Evolutionary conservation across 495 filamentous ascomycete genomes (phyloP).

Genomic region (Neurospora sublineolata): DNA sequence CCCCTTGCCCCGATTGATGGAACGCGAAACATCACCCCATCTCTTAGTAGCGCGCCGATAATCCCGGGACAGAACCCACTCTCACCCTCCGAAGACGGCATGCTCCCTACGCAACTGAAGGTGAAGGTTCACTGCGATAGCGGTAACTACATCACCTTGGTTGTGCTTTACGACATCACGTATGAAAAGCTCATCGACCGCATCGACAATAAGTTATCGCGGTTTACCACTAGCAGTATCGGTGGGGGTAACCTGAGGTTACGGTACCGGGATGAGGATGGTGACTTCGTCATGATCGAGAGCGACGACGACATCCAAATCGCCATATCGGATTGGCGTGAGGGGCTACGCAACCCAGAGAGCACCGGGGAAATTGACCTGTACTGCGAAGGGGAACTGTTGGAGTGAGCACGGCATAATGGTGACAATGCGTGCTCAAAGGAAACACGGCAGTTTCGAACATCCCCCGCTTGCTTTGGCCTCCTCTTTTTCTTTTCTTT

Average conservation of each 20-base stretch:
- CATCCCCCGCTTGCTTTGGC: neutral
- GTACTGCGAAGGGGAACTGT: conserved; percentile 39
- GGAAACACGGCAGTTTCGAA: neutral
- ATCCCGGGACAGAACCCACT: conserved; percentile 24
- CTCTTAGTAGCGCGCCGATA: conserved; percentile 23
- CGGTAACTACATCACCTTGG: conserved; percentile 74
- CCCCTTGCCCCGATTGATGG: conserved; percentile 19
- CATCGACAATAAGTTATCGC: conserved; percentile 88
- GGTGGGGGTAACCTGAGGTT: conserved; percentile 65
- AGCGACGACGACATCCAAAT: conserved; percentile 90
- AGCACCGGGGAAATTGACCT: conserved; percentile 77
- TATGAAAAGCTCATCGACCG: conserved; percentile 88
- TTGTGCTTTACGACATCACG: conserved; percentile 84
- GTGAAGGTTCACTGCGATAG: conserved; percentile 84
- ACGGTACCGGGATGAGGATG: conserved; percentile 85
- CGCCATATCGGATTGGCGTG: conserved; percentile 86
- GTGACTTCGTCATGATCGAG: conserved; percentile 84
- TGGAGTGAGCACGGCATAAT: neutral
- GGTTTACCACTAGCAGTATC: conserved; percentile 71
- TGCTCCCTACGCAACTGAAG: conserved; percentile 74
- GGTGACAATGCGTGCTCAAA: neutral
- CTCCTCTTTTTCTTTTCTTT: neutral
- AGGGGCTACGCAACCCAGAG: conserved; percentile 53
- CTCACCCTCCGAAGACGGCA: conserved; percentile 36
- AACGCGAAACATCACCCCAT: conserved; percentile 16